Percentiles rank a stretch among this genome's conserved stretches.
phyloP scores from a whole-genome alignment of 129 eudicot genomes.

The Dittrichia graveolens region DNA sequence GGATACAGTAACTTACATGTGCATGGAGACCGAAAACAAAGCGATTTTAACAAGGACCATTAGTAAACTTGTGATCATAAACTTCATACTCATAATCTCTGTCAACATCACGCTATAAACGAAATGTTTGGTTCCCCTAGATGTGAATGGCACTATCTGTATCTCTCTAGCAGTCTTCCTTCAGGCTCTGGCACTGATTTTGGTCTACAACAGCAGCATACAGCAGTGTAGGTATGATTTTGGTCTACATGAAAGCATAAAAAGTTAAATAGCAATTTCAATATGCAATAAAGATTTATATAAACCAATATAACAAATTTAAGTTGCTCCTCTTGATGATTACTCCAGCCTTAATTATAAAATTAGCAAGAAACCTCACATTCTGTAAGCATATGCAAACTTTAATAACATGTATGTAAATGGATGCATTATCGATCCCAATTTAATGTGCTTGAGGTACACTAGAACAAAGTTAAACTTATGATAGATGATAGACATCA shows the following conservation, averaged over 20 bases:
- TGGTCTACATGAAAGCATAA: conserved; percentile 47
- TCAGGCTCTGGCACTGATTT: conserved; percentile 81
- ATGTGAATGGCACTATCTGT: conserved; percentile 73
- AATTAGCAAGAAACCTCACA: conserved; percentile 88
- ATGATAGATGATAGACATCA: too few species aligned
- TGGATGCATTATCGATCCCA: too few species aligned
- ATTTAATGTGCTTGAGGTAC: too few species aligned
- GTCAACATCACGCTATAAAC: conserved; percentile 50
- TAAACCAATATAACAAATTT: not conserved
- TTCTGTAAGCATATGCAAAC: conserved; percentile 45
- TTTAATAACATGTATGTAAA: too few species aligned
- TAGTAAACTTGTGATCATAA: conserved; percentile 32
- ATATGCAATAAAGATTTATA: not conserved
- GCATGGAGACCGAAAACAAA: too few species aligned
- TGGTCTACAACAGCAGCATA: too few species aligned
- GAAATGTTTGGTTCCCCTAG: conserved; percentile 80
- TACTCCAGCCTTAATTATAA: conserved; percentile 86
- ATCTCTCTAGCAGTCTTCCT: conserved; percentile 90
- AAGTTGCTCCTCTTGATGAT: conserved; percentile 89
- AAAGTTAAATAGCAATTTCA: not conserved
- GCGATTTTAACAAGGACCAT: conserved; percentile 11
- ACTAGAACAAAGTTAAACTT: too few species aligned
- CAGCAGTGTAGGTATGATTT: too few species aligned
- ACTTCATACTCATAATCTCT: conserved; percentile 55
- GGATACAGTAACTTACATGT: not conserved